Evolutionary conservation across 805 yeast species (phyloP), one percentile per base, ranked within the genome.

Genomic region (Candida chilensis): DNA sequence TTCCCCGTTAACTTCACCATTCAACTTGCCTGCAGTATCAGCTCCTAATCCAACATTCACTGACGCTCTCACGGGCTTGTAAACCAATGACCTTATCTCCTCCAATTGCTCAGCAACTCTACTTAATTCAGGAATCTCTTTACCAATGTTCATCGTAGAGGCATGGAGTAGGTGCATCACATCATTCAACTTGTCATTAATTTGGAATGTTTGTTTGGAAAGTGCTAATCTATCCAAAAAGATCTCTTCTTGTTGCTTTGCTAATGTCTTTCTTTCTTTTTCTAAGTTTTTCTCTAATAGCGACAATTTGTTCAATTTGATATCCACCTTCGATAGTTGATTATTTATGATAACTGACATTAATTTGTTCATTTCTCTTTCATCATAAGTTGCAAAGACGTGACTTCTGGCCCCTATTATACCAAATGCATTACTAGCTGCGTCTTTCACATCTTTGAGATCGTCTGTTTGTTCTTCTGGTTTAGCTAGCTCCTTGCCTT

Each of bases 371-470:
- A 77, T 74, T 46, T 80, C 86, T 36, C 87, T 63, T 45, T 85
- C 95, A 50, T 84, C 94, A 46, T 73, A 77, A 4, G 77, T 73
- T 5, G 90, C 84, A 54, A 85, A 81, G 14, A 82, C 67, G 47
- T 83, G 86, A 16, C 92, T 68, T 37, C 92, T 70, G 2, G 86
- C 78, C 3, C 92, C 95, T 22, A 82, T 57, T 8, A 82, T 60
- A 3, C 94, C 88, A 34, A 88, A 60, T 1, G 92, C 78, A n/a
- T 76, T 57, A 5, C 73, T 60, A 1, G 82, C 73, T 2, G 83
- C 83, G 33, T 78, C 81, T 43, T 71, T 65, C 13, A 74, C 47
- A 24, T 52, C 54, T 10, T 21, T n/a, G 27, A 17, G 11, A 3
- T 29, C 31, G 17, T 43, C 16, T 18, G 41, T 44, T 36, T 42